phyloP scores from a whole-genome alignment of 139 green algal genomes.

The Micractinium conductrix region DNA sequence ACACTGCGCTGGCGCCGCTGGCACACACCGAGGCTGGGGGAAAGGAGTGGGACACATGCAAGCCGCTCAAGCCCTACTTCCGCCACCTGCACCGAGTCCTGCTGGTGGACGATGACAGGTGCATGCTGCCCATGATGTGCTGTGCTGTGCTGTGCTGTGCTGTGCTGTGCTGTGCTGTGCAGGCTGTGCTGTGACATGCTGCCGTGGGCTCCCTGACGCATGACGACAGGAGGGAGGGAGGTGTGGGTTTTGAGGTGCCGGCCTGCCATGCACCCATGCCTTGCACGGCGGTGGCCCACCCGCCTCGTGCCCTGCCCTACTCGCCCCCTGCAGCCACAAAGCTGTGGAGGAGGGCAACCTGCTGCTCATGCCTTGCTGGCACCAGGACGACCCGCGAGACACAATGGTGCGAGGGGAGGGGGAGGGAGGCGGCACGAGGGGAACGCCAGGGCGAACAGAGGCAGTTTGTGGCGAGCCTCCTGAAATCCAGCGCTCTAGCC shows the following conservation, averaged over 20 bases:
- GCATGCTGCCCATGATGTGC: neutral
- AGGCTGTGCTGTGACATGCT: neutral
- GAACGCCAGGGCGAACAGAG: no score
- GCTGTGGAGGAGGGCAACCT: conserved; percentile 59
- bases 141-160: neutral
- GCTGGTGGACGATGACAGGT: conserved; percentile 70
- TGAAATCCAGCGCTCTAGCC: no score
- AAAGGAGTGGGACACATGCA: conserved; percentile 70
- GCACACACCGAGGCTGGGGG: conserved; percentile 43
- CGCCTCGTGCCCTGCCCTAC: neutral
- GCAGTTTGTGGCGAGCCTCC: no score
- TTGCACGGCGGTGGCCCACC: neutral
- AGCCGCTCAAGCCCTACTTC: conserved; percentile 64
- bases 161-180: neutral
- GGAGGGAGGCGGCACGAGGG: no score
- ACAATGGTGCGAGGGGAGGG: no score
- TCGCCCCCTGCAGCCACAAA: neutral
- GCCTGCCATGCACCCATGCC: neutral
- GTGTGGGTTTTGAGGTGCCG: neutral
- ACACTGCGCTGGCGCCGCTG: conserved; percentile 46
- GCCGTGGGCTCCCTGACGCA: neutral
- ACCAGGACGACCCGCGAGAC: conserved; percentile 40
- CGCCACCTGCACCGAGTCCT: conserved; percentile 47
- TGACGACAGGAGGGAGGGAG: no score
- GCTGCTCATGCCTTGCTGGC: conserved; percentile 66